These are phyloP conservation scores for Talaromyces proteolyticus DNA, from an alignment of 495 filamentous ascomycete genomes.

Conservation along the genomic window DNA sequence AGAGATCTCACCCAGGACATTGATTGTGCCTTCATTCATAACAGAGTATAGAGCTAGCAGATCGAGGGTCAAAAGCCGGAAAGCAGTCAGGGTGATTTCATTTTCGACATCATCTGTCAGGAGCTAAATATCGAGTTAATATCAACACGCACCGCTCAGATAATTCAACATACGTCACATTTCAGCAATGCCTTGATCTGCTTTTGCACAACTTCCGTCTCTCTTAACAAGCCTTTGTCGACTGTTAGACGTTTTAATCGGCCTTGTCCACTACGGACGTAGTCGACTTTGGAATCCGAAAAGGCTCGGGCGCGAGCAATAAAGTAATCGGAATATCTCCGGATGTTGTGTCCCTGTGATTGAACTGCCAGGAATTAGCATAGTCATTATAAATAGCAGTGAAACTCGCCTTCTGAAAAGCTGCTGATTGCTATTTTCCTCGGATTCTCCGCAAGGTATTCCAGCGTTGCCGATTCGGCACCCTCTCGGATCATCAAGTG, in stretches of 20 bases:
- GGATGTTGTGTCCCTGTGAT: constrained; percentile 90
- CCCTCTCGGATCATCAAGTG: constrained; percentile 98
- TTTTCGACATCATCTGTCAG: constrained; percentile 88
- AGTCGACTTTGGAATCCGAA: constrained; percentile 79
- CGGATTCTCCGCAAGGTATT: constrained; percentile 77
- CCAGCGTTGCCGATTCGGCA: constrained; percentile 79
- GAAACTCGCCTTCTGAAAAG: constrained; percentile 80
- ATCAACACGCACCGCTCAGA: not conserved
- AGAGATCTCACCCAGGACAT: constrained; percentile 70
- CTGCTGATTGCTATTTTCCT: constrained; percentile 80
- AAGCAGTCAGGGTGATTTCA: constrained; percentile 95
- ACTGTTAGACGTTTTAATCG: constrained; percentile 81
- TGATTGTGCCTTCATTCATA: constrained; percentile 97
- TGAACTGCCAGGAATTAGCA: constrained; percentile 55
- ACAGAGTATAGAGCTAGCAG: constrained; percentile 87
- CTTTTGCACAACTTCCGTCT: constrained; percentile 86
- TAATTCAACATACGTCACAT: constrained; percentile 66
- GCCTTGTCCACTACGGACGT: constrained; percentile 76
- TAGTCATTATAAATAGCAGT: constrained; percentile 1
- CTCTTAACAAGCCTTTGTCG: constrained; percentile 87
- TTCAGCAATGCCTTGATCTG: constrained; percentile 81
- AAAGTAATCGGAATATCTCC: constrained; percentile 85
- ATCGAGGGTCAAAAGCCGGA: constrained; percentile 85
- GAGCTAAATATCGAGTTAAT: constrained; percentile 43
- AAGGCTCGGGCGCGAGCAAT: constrained; percentile 76